phyloP scores from a whole-genome alignment of 2,329 filamentous ascomycete genomes.

The Macrophomina pseudophaseolina region DNA sequence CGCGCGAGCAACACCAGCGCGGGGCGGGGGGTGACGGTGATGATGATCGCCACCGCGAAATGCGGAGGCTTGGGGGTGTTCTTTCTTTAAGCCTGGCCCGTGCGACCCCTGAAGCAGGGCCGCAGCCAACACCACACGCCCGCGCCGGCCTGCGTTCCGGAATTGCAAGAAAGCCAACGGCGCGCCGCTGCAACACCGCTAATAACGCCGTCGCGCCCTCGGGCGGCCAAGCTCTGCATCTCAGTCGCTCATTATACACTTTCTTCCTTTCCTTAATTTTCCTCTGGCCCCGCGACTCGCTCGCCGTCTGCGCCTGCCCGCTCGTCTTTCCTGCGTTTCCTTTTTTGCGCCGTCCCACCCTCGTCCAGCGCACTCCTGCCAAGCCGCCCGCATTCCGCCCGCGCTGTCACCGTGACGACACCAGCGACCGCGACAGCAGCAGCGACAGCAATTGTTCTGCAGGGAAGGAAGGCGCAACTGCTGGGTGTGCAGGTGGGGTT shows the following conservation, averaged over 20 bases:
- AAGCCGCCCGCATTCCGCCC: constrained; percentile 19
- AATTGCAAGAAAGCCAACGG: constrained; percentile 9
- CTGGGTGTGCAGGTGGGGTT: constrained; percentile 14
- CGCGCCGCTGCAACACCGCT: not conserved
- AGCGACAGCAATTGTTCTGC: not conserved
- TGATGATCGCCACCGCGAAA: constrained; percentile 14
- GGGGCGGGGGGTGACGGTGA: not conserved
- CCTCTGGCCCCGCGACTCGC: not conserved
- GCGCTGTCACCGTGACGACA: constrained; percentile 13
- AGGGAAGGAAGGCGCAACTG: constrained; percentile 14
- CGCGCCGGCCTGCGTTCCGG: constrained; percentile 9
- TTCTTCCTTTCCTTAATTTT: not conserved
- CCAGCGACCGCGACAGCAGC: not conserved
- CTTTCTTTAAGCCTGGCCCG: not conserved
- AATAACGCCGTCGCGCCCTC: not conserved
- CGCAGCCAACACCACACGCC: constrained; percentile 16
- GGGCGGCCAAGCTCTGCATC: not conserved
- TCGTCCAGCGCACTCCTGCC: not conserved
- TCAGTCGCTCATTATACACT: constrained; percentile 13
- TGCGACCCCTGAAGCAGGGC: constrained; percentile 17
- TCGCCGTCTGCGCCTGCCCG: not conserved
- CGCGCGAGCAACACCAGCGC: constrained; percentile 2
- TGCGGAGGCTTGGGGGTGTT: constrained; percentile 14
- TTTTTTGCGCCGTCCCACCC: not conserved
- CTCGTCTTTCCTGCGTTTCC: constrained; percentile 9